Percentiles rank a stretch among this genome's conserved stretches.
These are phyloP conservation scores for Fusarium pininemorale DNA, from an alignment of 2,329 filamentous ascomycete genomes.

Conservation along the genomic window DNA sequence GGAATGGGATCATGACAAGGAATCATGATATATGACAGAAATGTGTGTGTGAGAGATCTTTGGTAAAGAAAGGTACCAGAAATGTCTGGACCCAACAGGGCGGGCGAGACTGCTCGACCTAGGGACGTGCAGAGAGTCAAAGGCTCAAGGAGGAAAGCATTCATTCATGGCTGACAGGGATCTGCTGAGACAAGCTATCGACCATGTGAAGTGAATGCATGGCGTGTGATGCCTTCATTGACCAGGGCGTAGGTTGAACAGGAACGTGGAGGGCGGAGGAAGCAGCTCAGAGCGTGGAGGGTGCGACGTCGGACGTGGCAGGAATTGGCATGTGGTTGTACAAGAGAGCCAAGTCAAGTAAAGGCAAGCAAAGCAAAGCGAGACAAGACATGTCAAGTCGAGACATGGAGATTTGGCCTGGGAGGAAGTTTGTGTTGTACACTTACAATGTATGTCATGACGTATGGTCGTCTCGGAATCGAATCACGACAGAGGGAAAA, in stretches of 20 bases:
- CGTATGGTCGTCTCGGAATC: slow-evolving; percentile 42
- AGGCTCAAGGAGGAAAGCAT: slow-evolving; percentile 17
- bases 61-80: slow-evolving; percentile 22
- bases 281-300: slow-evolving; percentile 21
- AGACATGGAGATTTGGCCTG: slow-evolving; percentile 24
- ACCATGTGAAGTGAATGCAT: slow-evolving; percentile 34
- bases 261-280: slow-evolving; percentile 33
- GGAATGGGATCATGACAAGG: slow-evolving; percentile 12
- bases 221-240: slow-evolving; percentile 32
- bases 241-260: slow-evolving; percentile 31
- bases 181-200: slow-evolving; percentile 20
- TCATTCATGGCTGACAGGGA: slow-evolving; percentile 23
- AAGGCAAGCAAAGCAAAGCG: neutral
- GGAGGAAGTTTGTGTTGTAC: slow-evolving; percentile 23
- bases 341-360: slow-evolving; percentile 13
- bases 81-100: slow-evolving; percentile 28
- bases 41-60: slow-evolving; percentile 16
- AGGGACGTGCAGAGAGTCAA: slow-evolving; percentile 20
- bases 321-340: slow-evolving; percentile 34
- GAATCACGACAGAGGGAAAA: slow-evolving; percentile 24
- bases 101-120: slow-evolving; percentile 15
- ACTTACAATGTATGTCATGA: slow-evolving; percentile 55
- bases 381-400: neutral
- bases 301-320: slow-evolving; percentile 39
- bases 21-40: slow-evolving; percentile 32